A percentile compares a stretch with the other conserved stretches of the same genome.
Conservation (phyloP, 352 stramenopile species). For the Phytophthora podocarpi region DNA sequence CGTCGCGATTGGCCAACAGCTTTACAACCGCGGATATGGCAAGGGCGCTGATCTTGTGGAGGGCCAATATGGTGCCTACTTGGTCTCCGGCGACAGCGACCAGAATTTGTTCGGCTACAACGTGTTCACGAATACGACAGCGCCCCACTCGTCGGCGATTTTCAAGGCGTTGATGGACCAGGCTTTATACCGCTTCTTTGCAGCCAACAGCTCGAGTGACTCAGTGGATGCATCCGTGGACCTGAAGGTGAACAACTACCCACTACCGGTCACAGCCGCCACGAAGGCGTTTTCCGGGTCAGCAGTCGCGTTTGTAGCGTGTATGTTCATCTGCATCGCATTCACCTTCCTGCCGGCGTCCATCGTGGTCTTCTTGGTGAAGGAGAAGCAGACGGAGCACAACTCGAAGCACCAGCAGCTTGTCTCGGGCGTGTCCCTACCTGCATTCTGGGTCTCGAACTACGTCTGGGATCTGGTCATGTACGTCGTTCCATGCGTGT, state of each 20-base stretch:
- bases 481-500: conserved; percentile 88
- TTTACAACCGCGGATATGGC: conserved; percentile 60
- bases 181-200: conserved; percentile 64
- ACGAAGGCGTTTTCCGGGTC: conserved; percentile 55
- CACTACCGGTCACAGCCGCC: conserved; percentile 51
- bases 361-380: conserved; percentile 96
- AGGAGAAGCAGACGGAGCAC: conserved; percentile 89
- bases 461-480: conserved; percentile 93
- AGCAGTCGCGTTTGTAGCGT: conserved; percentile 67
- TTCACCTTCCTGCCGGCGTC: conserved; percentile 93
- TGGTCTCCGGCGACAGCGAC: conserved; percentile 49
- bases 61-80: conserved; percentile 57
- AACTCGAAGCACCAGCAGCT: conserved; percentile 98
- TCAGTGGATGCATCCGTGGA: conserved; percentile 25
- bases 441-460: conserved; percentile 96
- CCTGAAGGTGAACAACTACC: conserved; percentile 59
- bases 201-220: conserved; percentile 31
- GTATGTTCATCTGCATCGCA: conserved; percentile 91
- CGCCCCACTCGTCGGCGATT: conserved; percentile 53
- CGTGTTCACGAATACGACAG: conserved; percentile 66
- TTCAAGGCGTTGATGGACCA: conserved; percentile 75
- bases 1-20: conserved; percentile 46
- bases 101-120: conserved; percentile 68
- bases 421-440: conserved; percentile 93
- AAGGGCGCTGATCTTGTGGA: conserved; percentile 28